A percentile compares a stretch with the other conserved stretches of the same genome.
phyloP scores from a whole-genome alignment of 1,139 yeast species.

The Yamadazyma jaroonii region DNA sequence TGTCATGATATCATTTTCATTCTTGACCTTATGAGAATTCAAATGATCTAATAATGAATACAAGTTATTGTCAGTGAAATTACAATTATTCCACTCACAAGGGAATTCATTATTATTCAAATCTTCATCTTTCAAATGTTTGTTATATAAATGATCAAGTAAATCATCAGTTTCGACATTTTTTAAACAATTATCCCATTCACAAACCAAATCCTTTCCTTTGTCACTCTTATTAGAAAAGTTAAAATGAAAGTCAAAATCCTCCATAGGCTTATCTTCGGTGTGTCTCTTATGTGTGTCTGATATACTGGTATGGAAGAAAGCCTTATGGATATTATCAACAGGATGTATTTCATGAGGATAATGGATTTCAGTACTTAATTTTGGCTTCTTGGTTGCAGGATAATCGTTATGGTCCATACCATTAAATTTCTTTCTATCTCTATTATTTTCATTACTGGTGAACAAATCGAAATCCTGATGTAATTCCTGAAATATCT shows the following conservation, averaged over 20 bases:
- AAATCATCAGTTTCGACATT: slow-evolving; percentile 43
- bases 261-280: slow-evolving; percentile 16
- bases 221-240: slow-evolving; percentile 27
- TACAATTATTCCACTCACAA: slow-evolving; percentile 78
- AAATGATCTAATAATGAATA: slow-evolving; percentile 60
- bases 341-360: slow-evolving; percentile 41
- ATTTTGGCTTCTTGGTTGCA: neutral
- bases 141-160: slow-evolving; percentile 54
- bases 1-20: slow-evolving; percentile 11
- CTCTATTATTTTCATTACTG: neutral
- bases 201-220: slow-evolving; percentile 28
- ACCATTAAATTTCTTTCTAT: neutral
- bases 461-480: slow-evolving; percentile 14
- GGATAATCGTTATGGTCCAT: neutral
- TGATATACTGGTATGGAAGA: slow-evolving; percentile 45
- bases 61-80: slow-evolving; percentile 50
- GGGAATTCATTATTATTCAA: slow-evolving; percentile 8
- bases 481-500: slow-evolving; percentile 15
- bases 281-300: slow-evolving; percentile 12
- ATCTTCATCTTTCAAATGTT: slow-evolving; percentile 45
- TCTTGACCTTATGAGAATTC: slow-evolving; percentile 42
- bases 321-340: slow-evolving; percentile 37
- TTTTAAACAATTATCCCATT: slow-evolving; percentile 55
- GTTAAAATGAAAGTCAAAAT: slow-evolving; percentile 43
- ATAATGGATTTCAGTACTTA: slow-evolving; percentile 17